Conservation (phyloP, 495 filamentous ascomycete genomes). For the Neohortaea acidophila region DNA sequence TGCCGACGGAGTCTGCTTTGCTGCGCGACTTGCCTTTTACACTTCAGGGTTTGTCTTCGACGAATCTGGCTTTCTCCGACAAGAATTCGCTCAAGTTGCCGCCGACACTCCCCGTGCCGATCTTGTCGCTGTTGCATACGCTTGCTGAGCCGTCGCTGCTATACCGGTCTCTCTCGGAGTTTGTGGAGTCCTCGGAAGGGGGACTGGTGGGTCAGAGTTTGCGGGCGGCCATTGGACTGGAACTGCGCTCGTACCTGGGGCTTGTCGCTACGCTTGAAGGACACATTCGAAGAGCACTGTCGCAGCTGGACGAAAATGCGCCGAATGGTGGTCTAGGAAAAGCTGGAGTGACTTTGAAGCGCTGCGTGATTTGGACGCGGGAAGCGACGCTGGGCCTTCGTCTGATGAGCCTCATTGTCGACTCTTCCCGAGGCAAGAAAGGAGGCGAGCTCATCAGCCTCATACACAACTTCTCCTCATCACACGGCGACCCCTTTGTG, state of each 20-base stretch:
- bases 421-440: conserved; percentile 69
- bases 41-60: conserved; percentile 81
- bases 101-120: conserved; percentile 58
- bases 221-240: conserved; percentile 70
- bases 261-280: conserved; percentile 84
- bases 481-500: conserved; percentile 91
- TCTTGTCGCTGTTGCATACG: conserved; percentile 75
- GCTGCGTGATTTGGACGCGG: conserved; percentile 93
- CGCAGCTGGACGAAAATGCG: conserved; percentile 48
- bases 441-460: conserved; percentile 89
- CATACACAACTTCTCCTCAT: conserved; percentile 83
- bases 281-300: conserved; percentile 72
- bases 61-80: conserved; percentile 58
- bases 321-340: conserved; percentile 57
- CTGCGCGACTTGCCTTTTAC: conserved; percentile 87
- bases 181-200: conserved; percentile 57
- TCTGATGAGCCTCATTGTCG: conserved; percentile 84
- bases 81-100: conserved; percentile 57
- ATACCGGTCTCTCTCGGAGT: conserved; percentile 62
- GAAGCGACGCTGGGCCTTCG: conserved; percentile 94
- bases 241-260: conserved; percentile 82
- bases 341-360: conserved; percentile 85
- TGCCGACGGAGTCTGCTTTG: conserved; percentile 49
- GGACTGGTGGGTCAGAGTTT: conserved; percentile 82
- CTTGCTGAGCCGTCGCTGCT: conserved; percentile 87